phyloP scores from a whole-genome alignment of 2,329 filamentous ascomycete species.

The Fusarium sambucinum region DNA sequence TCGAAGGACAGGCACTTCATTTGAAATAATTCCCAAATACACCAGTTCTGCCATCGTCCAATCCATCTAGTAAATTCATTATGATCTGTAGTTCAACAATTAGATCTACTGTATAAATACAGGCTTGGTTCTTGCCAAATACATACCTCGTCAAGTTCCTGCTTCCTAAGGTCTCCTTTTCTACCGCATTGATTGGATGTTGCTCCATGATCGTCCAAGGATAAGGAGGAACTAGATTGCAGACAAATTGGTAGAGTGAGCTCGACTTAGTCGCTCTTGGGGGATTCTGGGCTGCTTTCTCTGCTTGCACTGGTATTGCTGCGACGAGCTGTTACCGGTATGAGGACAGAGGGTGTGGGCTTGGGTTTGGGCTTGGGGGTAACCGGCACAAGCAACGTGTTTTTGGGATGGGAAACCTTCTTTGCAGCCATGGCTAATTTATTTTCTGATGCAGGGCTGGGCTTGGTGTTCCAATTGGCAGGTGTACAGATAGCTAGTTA shows the following conservation, averaged over 20 bases:
- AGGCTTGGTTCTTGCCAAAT: neutral
- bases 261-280: neutral
- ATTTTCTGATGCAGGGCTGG: neutral
- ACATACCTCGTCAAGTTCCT: neutral
- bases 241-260: neutral
- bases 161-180: neutral
- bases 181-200: neutral
- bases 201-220: neutral
- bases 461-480: neutral
- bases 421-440: neutral
- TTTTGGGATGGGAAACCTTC: neutral
- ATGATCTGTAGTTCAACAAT: neutral
- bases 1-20: neutral
- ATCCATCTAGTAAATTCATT: neutral
- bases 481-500: neutral
- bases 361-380: neutral
- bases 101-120: neutral
- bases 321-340: neutral
- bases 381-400: neutral
- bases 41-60: too few species aligned
- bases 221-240: neutral
- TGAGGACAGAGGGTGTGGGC: too few species aligned
- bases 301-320: neutral
- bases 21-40: constrained; percentile 4
- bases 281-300: neutral